phyloP scores from a whole-genome alignment of 371 early-diverging fungal genomes.

The Modicella reniformis region DNA sequence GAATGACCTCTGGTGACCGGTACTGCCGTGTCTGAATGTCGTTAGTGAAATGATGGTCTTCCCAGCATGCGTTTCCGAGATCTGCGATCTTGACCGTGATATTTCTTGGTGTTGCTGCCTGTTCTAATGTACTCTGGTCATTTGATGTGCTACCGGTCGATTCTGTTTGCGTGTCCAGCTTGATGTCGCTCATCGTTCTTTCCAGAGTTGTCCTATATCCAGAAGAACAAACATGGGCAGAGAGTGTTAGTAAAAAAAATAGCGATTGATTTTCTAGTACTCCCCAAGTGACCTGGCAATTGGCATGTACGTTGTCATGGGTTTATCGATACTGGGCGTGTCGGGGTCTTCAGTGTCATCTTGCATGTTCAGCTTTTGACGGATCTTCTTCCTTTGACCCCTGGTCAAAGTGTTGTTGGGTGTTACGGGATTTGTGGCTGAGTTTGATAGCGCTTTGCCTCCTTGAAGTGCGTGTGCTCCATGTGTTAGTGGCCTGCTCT shows the following conservation, averaged over 20 bases:
- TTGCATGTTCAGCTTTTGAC: slow-evolving; percentile 46
- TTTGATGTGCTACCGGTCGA: slow-evolving; percentile 61
- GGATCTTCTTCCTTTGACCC: slow-evolving; percentile 43
- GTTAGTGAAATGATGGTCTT: slow-evolving; percentile 91
- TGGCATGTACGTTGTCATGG: slow-evolving; percentile 37
- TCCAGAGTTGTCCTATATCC: slow-evolving; percentile 32
- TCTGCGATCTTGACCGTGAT: slow-evolving; percentile 95
- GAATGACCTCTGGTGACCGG: slow-evolving; percentile 96
- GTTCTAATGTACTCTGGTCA: slow-evolving; percentile 89
- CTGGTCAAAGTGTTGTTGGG: slow-evolving; percentile 41
- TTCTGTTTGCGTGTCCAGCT: slow-evolving; percentile 23
- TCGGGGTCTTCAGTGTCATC: slow-evolving; percentile 14
- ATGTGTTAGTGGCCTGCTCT: slow-evolving; percentile 46
- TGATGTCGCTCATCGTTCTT: slow-evolving; percentile 43
- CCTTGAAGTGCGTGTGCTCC: slow-evolving; percentile 9
- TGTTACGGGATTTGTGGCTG: slow-evolving; percentile 8
- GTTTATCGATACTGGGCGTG: slow-evolving; percentile 9
- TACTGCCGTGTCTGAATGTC: slow-evolving; percentile 99
- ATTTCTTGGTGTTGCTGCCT: slow-evolving; percentile 74
- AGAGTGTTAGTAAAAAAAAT: background rate
- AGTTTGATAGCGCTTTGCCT: slow-evolving; percentile 8
- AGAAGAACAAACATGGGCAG: slow-evolving; percentile 6
- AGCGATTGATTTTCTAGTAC: background rate
- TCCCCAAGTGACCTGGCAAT: too few relatives aligned
- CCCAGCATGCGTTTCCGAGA: slow-evolving; percentile 98